Conservation (phyloP, 805 yeast genomes). For the Candida odintsovae region DNA sequence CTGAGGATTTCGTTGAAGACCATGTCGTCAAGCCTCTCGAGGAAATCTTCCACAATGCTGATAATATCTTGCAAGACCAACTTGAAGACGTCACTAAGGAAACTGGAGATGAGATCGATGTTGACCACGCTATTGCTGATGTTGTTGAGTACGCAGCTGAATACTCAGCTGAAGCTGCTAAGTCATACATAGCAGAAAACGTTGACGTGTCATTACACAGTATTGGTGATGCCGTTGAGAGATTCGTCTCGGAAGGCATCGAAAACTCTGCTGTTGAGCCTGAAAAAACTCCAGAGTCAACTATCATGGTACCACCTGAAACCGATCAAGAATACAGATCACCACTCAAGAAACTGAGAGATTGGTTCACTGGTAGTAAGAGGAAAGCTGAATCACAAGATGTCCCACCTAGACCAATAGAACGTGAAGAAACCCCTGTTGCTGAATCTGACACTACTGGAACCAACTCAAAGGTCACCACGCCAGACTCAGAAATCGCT, state of each 20-base stretch:
- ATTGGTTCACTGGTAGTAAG: not conserved
- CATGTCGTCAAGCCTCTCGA: not conserved
- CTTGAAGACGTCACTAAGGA: not conserved
- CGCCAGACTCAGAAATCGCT: not conserved
- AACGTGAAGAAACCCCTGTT: not conserved
- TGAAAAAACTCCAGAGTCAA: not conserved
- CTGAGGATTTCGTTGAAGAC: conserved; percentile 1
- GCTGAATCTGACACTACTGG: not conserved
- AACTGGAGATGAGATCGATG: not conserved
- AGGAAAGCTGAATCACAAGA: not conserved
- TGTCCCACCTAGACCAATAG: not conserved
- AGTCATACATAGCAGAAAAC: not conserved
- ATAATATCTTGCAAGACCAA: not conserved
- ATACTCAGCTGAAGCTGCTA: not conserved
- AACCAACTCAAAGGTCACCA: not conserved
- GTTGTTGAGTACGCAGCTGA: not conserved
- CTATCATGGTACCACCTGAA: not conserved
- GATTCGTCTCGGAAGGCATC: not conserved
- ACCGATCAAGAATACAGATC: not conserved
- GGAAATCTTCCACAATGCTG: not conserved
- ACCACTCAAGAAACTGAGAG: not conserved
- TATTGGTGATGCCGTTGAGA: not conserved
- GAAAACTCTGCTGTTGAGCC: not conserved
- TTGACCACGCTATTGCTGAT: not conserved
- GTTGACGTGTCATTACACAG: not conserved